Percentiles rank a stretch among this genome's conserved stretches.
Conservation (phyloP, 2,329 filamentous ascomycete species). For the Chaetomium strumarium region DNA sequence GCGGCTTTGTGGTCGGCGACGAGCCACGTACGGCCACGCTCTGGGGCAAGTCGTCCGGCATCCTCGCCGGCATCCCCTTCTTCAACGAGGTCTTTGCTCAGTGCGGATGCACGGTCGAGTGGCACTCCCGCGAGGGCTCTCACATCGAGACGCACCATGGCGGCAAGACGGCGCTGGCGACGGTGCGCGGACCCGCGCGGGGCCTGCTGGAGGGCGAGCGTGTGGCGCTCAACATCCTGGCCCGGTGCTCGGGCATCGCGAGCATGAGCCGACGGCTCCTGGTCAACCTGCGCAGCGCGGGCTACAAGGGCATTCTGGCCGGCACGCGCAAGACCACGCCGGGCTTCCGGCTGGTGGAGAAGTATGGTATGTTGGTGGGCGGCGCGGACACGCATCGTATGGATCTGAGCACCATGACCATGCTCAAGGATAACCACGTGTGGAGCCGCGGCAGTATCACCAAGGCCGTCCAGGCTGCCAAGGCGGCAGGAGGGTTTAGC, state of each 20-base stretch:
- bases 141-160: conserved; percentile 45
- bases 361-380: conserved; percentile 94
- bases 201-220: conserved; percentile 82
- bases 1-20: conserved; percentile 89
- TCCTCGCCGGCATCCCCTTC: conserved; percentile 89
- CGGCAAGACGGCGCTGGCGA: conserved; percentile 62
- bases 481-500: conserved; percentile 78
- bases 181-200: conserved; percentile 76
- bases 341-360: conserved; percentile 90
- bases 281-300: conserved; percentile 52
- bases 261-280: conserved; percentile 57
- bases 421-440: conserved; percentile 99
- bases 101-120: conserved; percentile 84
- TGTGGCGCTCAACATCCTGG: conserved; percentile 84
- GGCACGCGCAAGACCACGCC: conserved; percentile 97
- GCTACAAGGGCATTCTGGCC: conserved; percentile 79
- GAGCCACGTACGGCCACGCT: conserved; percentile 57
- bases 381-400: conserved; percentile 89
- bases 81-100: conserved; percentile 91
- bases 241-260: conserved; percentile 86
- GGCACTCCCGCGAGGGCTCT: conserved; percentile 74
- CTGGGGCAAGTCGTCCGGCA: conserved; percentile 65
- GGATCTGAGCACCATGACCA: conserved; percentile 90
- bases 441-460: conserved; percentile 86
- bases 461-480: conserved; percentile 77